phyloP scores from a whole-genome alignment of 2,329 filamentous ascomycete genomes.

The Alternaria angustiovoidea region DNA sequence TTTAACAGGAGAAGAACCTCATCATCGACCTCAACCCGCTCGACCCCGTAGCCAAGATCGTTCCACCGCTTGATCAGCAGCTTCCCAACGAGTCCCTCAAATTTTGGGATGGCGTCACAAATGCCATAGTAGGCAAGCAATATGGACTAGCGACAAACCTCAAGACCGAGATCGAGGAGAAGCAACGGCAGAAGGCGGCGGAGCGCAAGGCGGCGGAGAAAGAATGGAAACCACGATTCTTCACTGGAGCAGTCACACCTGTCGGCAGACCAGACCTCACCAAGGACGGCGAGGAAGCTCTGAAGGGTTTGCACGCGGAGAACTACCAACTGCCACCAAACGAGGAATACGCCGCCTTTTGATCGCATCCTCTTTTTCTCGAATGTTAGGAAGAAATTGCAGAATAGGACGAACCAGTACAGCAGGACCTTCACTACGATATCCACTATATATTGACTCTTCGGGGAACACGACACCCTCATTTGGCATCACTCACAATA shows the following conservation, averaged over 20 bases:
- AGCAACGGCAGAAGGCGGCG: conserved; percentile 83
- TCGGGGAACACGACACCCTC: conserved; percentile 18
- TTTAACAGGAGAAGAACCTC: conserved; percentile 63
- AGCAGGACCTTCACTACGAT: conserved; percentile 26
- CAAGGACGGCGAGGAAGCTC: conserved; percentile 65
- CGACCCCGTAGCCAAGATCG: conserved; percentile 76
- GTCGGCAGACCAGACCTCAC: conserved; percentile 70
- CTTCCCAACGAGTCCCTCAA: conserved; percentile 87
- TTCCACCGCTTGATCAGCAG: conserved; percentile 80
- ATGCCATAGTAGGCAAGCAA: conserved; percentile 83
- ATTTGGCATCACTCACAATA: conserved; percentile 14
- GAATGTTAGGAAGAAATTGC: conserved; percentile 1
- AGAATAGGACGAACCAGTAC: conserved; percentile 10
- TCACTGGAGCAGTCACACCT: conserved; percentile 69
- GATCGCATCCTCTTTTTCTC: conserved; percentile 2
- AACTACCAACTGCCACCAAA: conserved; percentile 59
- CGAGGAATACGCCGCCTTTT: conserved; percentile 52
- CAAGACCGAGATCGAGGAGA: conserved; percentile 92
- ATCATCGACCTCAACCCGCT: conserved; percentile 91
- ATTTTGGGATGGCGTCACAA: conserved; percentile 88
- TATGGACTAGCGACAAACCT: conserved; percentile 83
- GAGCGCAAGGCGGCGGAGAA: conserved; percentile 75
- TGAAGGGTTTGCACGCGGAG: conserved; percentile 64
- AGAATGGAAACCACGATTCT: conserved; percentile 88
- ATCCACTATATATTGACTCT: conserved; percentile 15